These are phyloP conservation scores for Cladorrhinum samala DNA, from an alignment of 495 filamentous ascomycete species.

Conservation along the genomic window DNA sequence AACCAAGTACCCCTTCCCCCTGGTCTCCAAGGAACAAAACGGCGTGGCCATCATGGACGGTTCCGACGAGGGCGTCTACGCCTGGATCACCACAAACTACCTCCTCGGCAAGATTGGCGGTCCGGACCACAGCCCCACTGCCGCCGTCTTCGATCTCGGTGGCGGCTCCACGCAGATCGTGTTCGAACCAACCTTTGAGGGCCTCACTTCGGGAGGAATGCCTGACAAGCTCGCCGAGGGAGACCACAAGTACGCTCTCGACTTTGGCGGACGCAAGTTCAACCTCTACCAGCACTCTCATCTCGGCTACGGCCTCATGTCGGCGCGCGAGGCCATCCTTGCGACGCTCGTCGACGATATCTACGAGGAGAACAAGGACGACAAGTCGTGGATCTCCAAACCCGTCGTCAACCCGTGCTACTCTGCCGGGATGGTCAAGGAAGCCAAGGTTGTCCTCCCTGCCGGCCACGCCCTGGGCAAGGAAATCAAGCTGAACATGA, in stretches of 20 bases:
- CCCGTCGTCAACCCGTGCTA: slow-evolving; percentile 87
- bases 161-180: slow-evolving; percentile 98
- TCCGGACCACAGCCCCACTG: slow-evolving; percentile 80
- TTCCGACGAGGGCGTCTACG: slow-evolving; percentile 93
- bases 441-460: slow-evolving; percentile 61
- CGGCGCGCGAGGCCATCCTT: slow-evolving; percentile 81
- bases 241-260: slow-evolving; percentile 92
- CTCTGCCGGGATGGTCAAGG: slow-evolving; percentile 64
- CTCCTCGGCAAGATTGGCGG: slow-evolving; percentile 95
- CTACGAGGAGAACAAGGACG: slow-evolving; percentile 44
- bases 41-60: slow-evolving; percentile 96
- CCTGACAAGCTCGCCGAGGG: slow-evolving; percentile 78
- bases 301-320: slow-evolving; percentile 94
- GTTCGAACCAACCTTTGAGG: slow-evolving; percentile 89
- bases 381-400: slow-evolving; percentile 48
- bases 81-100: slow-evolving; percentile 99
- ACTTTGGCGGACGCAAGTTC: slow-evolving; percentile 86
- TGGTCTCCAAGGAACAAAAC: slow-evolving; percentile 74
- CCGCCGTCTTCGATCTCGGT: slow-evolving; percentile 91
- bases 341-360: slow-evolving; percentile 58
- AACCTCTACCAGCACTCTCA: slow-evolving; percentile 98
- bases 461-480: slow-evolving; percentile 56
- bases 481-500: slow-evolving; percentile 69
- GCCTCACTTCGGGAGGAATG: slow-evolving; percentile 66
- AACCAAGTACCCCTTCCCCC: slow-evolving; percentile 85